Conservation (phyloP, 2,329 filamentous ascomycete genomes). For the Cladosporium sp. region DNA sequence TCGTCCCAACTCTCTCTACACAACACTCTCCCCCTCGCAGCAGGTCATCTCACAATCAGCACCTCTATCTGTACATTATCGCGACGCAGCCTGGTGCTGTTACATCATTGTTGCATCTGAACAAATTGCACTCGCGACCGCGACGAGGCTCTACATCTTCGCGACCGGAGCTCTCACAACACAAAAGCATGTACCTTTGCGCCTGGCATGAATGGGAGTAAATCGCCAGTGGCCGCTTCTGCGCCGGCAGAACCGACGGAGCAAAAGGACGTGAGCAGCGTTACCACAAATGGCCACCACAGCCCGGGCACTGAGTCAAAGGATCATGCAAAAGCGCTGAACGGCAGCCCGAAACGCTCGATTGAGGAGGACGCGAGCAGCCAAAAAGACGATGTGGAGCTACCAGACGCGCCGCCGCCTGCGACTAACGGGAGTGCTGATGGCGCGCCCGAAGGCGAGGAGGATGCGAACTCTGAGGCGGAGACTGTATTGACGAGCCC, state of each 20-base stretch:
- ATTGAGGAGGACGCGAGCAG: constrained; percentile 7
- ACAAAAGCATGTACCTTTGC: constrained; percentile 13
- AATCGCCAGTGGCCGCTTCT: constrained; percentile 21
- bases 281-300: not conserved
- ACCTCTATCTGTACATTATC: constrained; percentile 11
- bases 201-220: constrained; percentile 29
- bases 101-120: not conserved
- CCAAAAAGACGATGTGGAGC: constrained; percentile 2
- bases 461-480: constrained; percentile 45
- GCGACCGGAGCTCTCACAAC: constrained; percentile 7
- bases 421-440: constrained; percentile 7
- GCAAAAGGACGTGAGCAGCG: not conserved
- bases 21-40: not conserved
- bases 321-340: constrained; percentile 9
- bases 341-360: constrained; percentile 14
- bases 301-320: constrained; percentile 10
- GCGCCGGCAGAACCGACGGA: constrained; percentile 8
- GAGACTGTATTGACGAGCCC: constrained; percentile 47
- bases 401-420: constrained; percentile 11
- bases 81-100: constrained; percentile 11
- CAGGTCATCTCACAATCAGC: not conserved
- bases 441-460: constrained; percentile 19
- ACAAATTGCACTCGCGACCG: not conserved
- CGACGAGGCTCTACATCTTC: not conserved
- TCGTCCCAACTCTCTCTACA: constrained; percentile 1